These are phyloP conservation scores for Cytospora mali DNA, from an alignment of 2,329 filamentous ascomycete genomes.

Conservation along the genomic window DNA sequence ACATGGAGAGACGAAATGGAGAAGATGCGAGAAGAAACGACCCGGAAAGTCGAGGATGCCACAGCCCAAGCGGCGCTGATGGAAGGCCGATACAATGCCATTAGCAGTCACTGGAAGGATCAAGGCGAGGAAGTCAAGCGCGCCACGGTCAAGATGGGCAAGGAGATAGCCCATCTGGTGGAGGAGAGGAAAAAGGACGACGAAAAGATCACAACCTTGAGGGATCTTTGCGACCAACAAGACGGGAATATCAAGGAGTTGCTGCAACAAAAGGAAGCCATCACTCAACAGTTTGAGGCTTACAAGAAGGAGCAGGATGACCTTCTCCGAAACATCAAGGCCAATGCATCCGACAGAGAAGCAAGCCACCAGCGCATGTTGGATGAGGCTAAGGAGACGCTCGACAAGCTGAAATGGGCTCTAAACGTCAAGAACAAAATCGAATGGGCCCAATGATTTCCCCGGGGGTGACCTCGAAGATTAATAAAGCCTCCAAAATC, in stretches of 20 bases:
- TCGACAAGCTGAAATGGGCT: slow-evolving; percentile 73
- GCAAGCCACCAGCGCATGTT: slow-evolving; percentile 62
- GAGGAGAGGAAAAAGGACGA: slow-evolving; percentile 62
- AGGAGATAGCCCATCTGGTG: slow-evolving; percentile 57
- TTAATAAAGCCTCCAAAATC: neutral
- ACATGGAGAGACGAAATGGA: slow-evolving; percentile 67
- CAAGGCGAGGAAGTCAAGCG: slow-evolving; percentile 64
- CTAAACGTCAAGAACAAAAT: slow-evolving; percentile 67
- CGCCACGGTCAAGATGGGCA: slow-evolving; percentile 51
- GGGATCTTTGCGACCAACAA: slow-evolving; percentile 73
- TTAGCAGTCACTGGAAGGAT: slow-evolving; percentile 67
- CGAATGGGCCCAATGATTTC: slow-evolving; percentile 53
- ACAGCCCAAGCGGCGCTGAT: slow-evolving; percentile 66
- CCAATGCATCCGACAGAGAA: slow-evolving; percentile 59
- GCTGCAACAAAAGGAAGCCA: slow-evolving; percentile 62
- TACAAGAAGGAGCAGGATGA: slow-evolving; percentile 68
- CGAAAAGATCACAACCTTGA: slow-evolving; percentile 63
- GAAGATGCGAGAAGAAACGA: slow-evolving; percentile 59
- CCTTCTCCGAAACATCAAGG: slow-evolving; percentile 62
- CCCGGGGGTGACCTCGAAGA: too few relatives aligned
- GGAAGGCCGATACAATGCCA: slow-evolving; percentile 70
- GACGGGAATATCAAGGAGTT: slow-evolving; percentile 67
- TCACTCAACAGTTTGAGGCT: slow-evolving; percentile 60
- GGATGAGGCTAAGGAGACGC: slow-evolving; percentile 60
- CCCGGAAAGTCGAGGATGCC: slow-evolving; percentile 66